Percentiles rank a stretch among this genome's conserved stretches.
Evolutionary conservation across 2,329 filamentous ascomycete genomes (phyloP).

Genomic region (Alternaria postmessia): DNA sequence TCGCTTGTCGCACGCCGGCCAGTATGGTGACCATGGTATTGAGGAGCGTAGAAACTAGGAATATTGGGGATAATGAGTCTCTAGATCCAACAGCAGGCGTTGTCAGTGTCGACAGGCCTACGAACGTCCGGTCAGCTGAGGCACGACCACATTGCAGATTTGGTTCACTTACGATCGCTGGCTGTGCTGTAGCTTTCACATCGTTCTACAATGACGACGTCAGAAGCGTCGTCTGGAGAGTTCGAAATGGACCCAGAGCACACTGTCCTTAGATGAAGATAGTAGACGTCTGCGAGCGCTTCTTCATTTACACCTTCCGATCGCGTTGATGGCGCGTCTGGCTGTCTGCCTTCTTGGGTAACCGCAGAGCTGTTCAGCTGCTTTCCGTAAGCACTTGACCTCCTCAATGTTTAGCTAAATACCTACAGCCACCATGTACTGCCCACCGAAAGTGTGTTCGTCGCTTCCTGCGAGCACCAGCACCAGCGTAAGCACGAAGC

Average conservation of each 20-base stretch:
- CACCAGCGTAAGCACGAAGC: constrained; percentile 28
- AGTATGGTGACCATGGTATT: background rate
- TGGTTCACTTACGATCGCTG: background rate
- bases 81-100: background rate
- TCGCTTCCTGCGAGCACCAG: constrained; percentile 28
- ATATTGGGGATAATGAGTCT: background rate
- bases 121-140: background rate
- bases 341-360: background rate
- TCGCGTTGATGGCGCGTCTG: background rate
- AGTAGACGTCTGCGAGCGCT: constrained; percentile 1
- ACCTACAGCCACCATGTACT: constrained; percentile 33
- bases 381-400: background rate
- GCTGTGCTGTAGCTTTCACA: background rate
- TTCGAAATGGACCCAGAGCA: background rate
- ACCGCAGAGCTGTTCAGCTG: background rate
- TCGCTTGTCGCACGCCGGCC: constrained; percentile 14
- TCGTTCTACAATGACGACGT: background rate
- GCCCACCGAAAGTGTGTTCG: constrained; percentile 17
- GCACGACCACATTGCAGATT: background rate
- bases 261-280: constrained; percentile 3
- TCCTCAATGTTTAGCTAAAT: background rate
- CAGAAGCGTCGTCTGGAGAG: background rate
- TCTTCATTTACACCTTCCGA: too few species aligned
- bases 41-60: background rate
- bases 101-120: background rate